Evolutionary conservation across 192 early-diverging fungal genomes (phyloP), one percentile per base, ranked within the genome.

Genomic region (Dissophora ornata): DNA sequence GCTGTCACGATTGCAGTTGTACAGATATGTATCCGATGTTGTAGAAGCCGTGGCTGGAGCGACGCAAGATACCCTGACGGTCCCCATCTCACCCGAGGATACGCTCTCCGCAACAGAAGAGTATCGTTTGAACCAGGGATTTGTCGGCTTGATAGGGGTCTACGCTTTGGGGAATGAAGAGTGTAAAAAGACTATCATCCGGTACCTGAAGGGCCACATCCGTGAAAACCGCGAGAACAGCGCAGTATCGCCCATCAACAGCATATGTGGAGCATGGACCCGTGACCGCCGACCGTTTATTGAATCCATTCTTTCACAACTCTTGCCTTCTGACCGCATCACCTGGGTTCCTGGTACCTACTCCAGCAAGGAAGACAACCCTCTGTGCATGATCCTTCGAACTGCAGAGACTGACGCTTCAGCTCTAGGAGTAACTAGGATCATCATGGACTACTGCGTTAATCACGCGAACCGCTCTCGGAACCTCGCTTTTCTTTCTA

Each of bases 311-410:
- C 13, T 69, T 1, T 15, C 9, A 0, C 28, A 47, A 1, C 4
- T 69, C 24, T 33, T 69, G 21, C 50, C 52, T n/a, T 1, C 22
- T 3, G 21, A 25, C 21, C 0, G 12, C 8, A 48, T 62, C 24
- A 71, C 68, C 28, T 71, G 68, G 68, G 60, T 71, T 9, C 68
- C 68, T 7, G 59, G 55, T 1, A 5, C 1, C 5, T 7, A 9
- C 54, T n/a, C 11, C 6, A 1, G 26, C n/a, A 8, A 47, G 21
- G 19, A 19, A 15, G 4, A 19, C 13, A 6, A 71, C 30, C 68
- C 59, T 3, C 30, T 71, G 19, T 18, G 22, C 2, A 47, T 41
- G 18, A 5, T 71, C 9, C 3, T 62, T 18, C 13, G 55, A 6
- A 41, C 28, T 15, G 36, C 49, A 6, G 13, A 33, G 16, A 38